Percentiles rank a stretch among this genome's conserved stretches.
Conservation (phyloP, 148 eudicot species). For the Beta vulgaris region DNA sequence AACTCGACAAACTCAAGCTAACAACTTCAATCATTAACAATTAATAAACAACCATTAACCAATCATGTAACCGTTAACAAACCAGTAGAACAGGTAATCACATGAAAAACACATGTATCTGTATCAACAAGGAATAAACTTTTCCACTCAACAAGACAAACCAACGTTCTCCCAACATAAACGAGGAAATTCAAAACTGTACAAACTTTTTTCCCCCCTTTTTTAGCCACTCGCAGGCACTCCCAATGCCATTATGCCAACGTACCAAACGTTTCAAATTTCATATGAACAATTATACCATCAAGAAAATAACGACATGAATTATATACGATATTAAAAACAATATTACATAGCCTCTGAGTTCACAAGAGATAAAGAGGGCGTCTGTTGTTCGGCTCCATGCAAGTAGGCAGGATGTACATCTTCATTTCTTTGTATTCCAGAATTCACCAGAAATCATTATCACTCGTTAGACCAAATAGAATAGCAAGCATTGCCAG, state of each 20-base stretch:
- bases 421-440: slow-evolving; percentile 8
- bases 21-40: no score
- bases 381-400: slow-evolving; percentile 2
- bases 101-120: background rate
- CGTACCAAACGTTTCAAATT: background rate
- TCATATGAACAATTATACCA: slow-evolving; percentile 3
- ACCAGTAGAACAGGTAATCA: background rate
- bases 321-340: background rate
- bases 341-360: background rate
- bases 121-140: background rate
- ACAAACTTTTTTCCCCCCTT: background rate
- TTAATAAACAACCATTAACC: no score
- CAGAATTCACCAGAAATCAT: slow-evolving; percentile 52
- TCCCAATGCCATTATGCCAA: background rate
- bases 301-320: background rate
- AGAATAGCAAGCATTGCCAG: slow-evolving; percentile 59
- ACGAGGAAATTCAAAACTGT: background rate
- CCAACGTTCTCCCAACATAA: background rate
- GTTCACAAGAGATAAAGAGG: background rate
- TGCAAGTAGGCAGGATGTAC: slow-evolving; percentile 24
- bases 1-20: no score
- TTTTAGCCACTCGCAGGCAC: background rate
- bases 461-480: slow-evolving; percentile 57
- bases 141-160: background rate
- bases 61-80: no score